Percentiles rank a stretch among this genome's conserved stretches.
Evolutionary conservation across 208 protist genomes (phyloP).

Genomic region (Porcisia deanei): DNA sequence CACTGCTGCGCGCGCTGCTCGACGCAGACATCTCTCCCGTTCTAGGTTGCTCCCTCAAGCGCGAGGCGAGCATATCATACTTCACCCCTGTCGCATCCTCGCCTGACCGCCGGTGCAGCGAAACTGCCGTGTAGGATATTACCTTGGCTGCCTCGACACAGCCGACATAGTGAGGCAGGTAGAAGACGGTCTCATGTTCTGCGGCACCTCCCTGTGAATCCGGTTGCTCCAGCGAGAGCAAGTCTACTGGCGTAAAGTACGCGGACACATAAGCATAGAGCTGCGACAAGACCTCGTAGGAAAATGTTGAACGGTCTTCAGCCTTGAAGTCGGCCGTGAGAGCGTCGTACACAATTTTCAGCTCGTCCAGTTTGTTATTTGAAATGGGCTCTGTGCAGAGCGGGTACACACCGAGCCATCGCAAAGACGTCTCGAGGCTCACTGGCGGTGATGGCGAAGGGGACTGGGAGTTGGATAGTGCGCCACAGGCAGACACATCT

Average conservation of each 20-base stretch:
- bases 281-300: slow-evolving; percentile 42
- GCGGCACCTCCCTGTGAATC: not conserved
- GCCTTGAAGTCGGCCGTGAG: slow-evolving; percentile 51
- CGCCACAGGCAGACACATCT: not conserved
- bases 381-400: slow-evolving; percentile 29
- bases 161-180: slow-evolving; percentile 29
- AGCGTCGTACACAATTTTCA: slow-evolving; percentile 52
- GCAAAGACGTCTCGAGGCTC: slow-evolving; percentile 34
- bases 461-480: not conserved
- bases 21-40: not conserved
- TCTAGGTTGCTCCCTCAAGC: slow-evolving; percentile 10
- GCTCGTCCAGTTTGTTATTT: slow-evolving; percentile 27
- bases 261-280: slow-evolving; percentile 62
- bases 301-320: slow-evolving; percentile 55
- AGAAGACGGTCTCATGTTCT: slow-evolving; percentile 25
- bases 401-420: slow-evolving; percentile 36
- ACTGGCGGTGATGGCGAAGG: slow-evolving; percentile 29
- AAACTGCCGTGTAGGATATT: slow-evolving; percentile 24
- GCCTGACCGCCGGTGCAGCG: not conserved
- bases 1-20: not conserved
- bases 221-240: slow-evolving; percentile 11
- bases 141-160: slow-evolving; percentile 29
- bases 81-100: not conserved
- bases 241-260: slow-evolving; percentile 47
- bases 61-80: slow-evolving; percentile 10